A percentile compares a stretch with the other conserved stretches of the same genome.
phyloP scores from a whole-genome alignment of 1,284 basidiomycete genomes.

The Meira nashicola region DNA sequence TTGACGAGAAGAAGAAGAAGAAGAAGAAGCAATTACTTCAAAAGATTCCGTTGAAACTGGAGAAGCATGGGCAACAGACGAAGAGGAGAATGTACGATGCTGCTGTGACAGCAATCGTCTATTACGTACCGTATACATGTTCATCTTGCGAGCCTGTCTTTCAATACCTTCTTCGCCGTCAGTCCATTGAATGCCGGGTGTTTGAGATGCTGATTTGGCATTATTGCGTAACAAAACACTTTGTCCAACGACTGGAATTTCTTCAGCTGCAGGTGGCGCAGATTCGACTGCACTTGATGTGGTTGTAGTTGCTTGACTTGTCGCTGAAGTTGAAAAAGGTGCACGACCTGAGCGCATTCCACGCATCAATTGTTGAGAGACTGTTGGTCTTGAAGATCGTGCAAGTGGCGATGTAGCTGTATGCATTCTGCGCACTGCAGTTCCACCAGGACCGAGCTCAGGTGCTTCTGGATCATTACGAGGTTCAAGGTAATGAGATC shows the following conservation, averaged over 20 bases:
- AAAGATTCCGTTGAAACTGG: constrained; percentile 9
- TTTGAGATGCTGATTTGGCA: constrained; percentile 29
- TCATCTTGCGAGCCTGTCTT: constrained; percentile 45
- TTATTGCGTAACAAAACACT: constrained; percentile 30
- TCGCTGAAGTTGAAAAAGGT: constrained; percentile 29
- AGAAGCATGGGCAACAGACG: constrained; percentile 13
- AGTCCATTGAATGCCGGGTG: constrained; percentile 32
- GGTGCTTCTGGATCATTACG: constrained; percentile 28
- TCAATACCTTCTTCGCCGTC: constrained; percentile 31
- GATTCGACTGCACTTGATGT: constrained; percentile 13
- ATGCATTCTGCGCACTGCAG: constrained; percentile 6
- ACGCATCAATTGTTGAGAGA: constrained; percentile 23
- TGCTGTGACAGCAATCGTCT: background rate
- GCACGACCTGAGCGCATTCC: constrained; percentile 10
- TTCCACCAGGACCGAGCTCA: constrained; percentile 11
- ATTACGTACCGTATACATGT: constrained; percentile 47
- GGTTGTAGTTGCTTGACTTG: constrained; percentile 7
- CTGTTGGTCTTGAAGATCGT: constrained; percentile 26
- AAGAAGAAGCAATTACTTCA: constrained; percentile 1
- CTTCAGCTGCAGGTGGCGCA: constrained; percentile 10
- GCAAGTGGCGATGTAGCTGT: constrained; percentile 11
- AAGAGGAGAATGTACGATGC: constrained; percentile 18
- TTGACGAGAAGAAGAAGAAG: constrained; percentile 1
- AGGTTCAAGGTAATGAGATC: constrained; percentile 36
- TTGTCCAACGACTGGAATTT: constrained; percentile 20